Conservation (phyloP, 1,139 yeast species). For the Protomyces gravidus region DNA sequence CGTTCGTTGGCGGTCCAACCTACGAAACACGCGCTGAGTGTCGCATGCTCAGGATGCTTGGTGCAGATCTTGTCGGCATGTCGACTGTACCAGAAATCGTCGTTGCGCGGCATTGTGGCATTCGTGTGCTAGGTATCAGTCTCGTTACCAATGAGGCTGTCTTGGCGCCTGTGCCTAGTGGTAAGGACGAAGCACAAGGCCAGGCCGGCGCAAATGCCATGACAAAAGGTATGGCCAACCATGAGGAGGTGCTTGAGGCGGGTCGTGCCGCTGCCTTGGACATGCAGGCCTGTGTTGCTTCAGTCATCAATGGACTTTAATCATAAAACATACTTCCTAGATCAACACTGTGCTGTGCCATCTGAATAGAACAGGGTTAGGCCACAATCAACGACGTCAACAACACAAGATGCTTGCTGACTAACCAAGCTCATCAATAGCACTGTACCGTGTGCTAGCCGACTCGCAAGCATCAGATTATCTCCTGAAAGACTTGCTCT, state of each 20-base stretch:
- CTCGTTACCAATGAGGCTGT: constrained; percentile 82
- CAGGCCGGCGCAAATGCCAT: constrained; percentile 49
- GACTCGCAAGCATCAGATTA: no score
- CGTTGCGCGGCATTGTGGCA: constrained; percentile 81
- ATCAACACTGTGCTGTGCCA: not conserved
- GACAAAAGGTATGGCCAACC: constrained; percentile 78
- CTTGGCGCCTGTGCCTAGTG: constrained; percentile 69
- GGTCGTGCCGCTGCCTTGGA: constrained; percentile 78
- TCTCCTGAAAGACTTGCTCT: no score
- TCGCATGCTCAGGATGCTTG: constrained; percentile 63
- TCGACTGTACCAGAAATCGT: constrained; percentile 95
- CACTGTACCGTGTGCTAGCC: no score
- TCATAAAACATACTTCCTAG: not conserved
- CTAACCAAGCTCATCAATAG: not conserved
- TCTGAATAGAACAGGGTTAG: not conserved
- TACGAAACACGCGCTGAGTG: constrained; percentile 91
- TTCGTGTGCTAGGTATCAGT: constrained; percentile 72
- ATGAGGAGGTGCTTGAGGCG: constrained; percentile 78
- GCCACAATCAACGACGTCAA: not conserved
- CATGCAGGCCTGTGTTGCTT: constrained; percentile 65
- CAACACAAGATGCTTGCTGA: not conserved
- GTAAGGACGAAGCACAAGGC: constrained; percentile 48
- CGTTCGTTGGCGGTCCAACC: constrained; percentile 87
- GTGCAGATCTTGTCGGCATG: constrained; percentile 97
- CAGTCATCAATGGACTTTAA: constrained; percentile 63